A percentile compares a stretch with the other conserved stretches of the same genome.
These are phyloP conservation scores for Diaporthe caulivora DNA, from an alignment of 2,329 filamentous ascomycete genomes.

Conservation along the genomic window DNA sequence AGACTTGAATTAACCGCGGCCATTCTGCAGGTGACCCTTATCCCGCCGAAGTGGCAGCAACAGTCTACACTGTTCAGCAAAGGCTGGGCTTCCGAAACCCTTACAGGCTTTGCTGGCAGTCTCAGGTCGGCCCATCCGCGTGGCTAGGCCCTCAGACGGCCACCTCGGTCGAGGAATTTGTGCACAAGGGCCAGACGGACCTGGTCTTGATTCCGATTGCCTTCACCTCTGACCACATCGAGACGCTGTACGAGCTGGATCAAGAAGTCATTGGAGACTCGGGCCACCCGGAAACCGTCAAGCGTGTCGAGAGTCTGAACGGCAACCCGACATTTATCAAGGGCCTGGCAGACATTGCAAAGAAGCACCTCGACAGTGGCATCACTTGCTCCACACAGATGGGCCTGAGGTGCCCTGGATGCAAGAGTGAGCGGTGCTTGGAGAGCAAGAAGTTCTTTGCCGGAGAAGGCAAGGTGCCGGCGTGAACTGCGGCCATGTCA, in stretches of 20 bases:
- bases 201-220: conserved; percentile 93
- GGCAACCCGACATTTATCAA: conserved; percentile 91
- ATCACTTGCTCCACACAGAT: conserved; percentile 82
- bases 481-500: not conserved
- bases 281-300: conserved; percentile 81
- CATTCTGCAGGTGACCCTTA: conserved; percentile 83
- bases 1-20: conserved; percentile 45
- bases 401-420: conserved; percentile 91
- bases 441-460: conserved; percentile 80
- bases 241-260: conserved; percentile 95
- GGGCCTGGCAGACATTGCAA: conserved; percentile 88
- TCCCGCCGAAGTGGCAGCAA: conserved; percentile 94
- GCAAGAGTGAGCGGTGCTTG: conserved; percentile 87
- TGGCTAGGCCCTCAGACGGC: conserved; percentile 97
- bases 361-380: conserved; percentile 80
- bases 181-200: conserved; percentile 92
- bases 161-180: conserved; percentile 87
- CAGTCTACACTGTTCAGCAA: conserved; percentile 97
- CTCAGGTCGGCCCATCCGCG: conserved; percentile 93
- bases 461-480: conserved; percentile 32
- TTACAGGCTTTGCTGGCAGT: conserved; percentile 97
- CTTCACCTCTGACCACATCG: conserved; percentile 99
- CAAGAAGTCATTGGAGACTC: conserved; percentile 94
- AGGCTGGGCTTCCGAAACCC: conserved; percentile 88
- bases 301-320: conserved; percentile 92